Base-by-base conservation (phyloP, 2,329 filamentous ascomycete species). In the Paraphaeosphaeria sporulosa region DNA sequence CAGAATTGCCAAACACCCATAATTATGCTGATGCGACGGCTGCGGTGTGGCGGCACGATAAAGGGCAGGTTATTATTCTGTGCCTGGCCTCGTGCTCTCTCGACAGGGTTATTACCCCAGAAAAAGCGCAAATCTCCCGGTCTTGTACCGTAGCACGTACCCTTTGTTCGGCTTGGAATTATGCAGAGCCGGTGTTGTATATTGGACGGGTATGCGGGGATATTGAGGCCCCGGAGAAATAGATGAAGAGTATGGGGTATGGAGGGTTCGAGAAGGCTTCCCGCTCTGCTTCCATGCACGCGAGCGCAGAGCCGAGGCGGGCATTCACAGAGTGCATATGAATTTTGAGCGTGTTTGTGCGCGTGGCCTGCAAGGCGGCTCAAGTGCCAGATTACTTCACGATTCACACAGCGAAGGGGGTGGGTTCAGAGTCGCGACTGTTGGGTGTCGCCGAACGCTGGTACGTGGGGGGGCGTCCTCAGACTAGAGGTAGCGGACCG, bases 171-270 rank as follows among this genome's bases (percentile, higher is more conserved):
- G 32, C 38, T 54, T 21, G 50, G 25, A 46, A 67, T 48, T 8
- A 51, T 53, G 68, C 64, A 56, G 68, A 61, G 64, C 47, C 58
- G 59, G 50, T 48, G 59, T 52, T 53, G 63, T 70, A 74, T 62
- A 76, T 75, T 70, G 65, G 64, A 58, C 32, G 52, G 59, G 48
- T 60, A 70, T 72, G 72, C 69, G 72, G 72, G 72, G 72, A 68
- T 64, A 71, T 71, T 67, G 50, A 63, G 36, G 62, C 64, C 54
- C 60, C 62, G 69, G 69, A 51, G 64, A 64, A 67, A 67, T 75
- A 76, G 64, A 76, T 75, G 62, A 71, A 65, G 47, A 67, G 36
- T 68, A 72, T 71, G 74, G 68, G 71, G 69, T 71, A 64, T 62
- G 70, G 71, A 64, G 49, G 47, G 54, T 67, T 69, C 67, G 59